These are phyloP conservation scores for Mucor sp. DNA, from an alignment of 371 early-diverging fungal species.

Conservation along the genomic window DNA sequence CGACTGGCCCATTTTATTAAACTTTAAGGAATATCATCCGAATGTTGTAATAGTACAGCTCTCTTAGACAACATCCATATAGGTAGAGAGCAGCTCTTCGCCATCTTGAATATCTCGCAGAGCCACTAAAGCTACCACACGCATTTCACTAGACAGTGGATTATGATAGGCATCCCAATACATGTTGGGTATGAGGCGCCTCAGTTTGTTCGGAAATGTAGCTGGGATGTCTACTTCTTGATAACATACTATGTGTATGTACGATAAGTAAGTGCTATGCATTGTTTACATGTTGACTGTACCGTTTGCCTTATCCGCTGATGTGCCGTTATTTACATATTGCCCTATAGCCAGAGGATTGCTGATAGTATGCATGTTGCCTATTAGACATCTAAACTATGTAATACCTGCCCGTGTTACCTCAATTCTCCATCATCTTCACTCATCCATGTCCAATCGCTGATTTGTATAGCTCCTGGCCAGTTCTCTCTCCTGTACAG, in stretches of 20 bases:
- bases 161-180: constrained; percentile 31
- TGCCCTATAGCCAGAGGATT: constrained; percentile 63
- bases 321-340: constrained; percentile 55
- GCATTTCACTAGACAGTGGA: constrained; percentile 19
- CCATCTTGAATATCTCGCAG: constrained; percentile 36
- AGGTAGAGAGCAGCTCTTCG: constrained; percentile 59
- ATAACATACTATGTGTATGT: constrained; percentile 40
- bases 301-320: constrained; percentile 45
- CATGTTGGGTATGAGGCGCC: constrained; percentile 56
- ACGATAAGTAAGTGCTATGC: not conserved
- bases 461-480: constrained; percentile 56
- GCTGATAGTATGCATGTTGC: constrained; percentile 12
- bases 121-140: constrained; percentile 49
- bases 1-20: no score
- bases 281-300: not conserved
- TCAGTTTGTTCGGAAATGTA: constrained; percentile 42
- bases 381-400: not conserved
- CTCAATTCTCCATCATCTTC: not conserved
- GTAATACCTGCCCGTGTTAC: not conserved
- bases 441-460: constrained; percentile 56
- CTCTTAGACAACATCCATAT: constrained; percentile 41
- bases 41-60: no score
- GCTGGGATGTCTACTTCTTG: constrained; percentile 55
- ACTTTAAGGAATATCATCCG: no score
- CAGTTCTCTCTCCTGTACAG: constrained; percentile 54